phyloP scores from a whole-genome alignment of 495 filamentous ascomycete species.

The Neurospora sp. region DNA sequence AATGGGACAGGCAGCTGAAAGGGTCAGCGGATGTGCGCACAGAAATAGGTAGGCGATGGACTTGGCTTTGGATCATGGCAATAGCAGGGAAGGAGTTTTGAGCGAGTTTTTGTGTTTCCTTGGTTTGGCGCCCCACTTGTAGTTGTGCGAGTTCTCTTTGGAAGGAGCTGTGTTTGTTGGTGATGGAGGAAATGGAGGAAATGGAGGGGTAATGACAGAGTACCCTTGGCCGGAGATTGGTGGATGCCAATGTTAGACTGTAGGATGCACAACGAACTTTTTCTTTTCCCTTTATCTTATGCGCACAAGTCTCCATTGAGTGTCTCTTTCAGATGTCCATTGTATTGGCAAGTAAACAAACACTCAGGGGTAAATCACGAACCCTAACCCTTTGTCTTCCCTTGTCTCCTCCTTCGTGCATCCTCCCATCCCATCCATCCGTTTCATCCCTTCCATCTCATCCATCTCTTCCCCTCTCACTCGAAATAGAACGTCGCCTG shows the following conservation, averaged over 20 bases:
- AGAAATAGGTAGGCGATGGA: neutral
- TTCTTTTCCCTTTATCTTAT: neutral
- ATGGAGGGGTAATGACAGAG: neutral
- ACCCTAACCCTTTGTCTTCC: neutral
- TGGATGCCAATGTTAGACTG: neutral
- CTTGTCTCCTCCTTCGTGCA: neutral
- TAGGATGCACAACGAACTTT: neutral
- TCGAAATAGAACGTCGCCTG: conserved; percentile 10
- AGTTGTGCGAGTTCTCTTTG: neutral
- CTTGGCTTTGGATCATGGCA: neutral
- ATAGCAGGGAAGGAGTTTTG: neutral
- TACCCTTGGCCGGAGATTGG: neutral
- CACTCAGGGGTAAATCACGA: neutral
- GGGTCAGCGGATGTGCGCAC: no score
- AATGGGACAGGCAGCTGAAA: neutral
- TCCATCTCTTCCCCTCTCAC: no score
- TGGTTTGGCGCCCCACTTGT: neutral
- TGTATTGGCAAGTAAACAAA: neutral
- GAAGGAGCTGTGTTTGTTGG: neutral
- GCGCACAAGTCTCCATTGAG: neutral
- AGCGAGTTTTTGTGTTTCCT: neutral
- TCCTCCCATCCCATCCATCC: no score
- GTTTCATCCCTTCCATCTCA: neutral
- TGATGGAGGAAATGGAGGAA: neutral
- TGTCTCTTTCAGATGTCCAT: neutral